Conservation (phyloP, 768 basidiomycete species). For the Collybia nuda region DNA sequence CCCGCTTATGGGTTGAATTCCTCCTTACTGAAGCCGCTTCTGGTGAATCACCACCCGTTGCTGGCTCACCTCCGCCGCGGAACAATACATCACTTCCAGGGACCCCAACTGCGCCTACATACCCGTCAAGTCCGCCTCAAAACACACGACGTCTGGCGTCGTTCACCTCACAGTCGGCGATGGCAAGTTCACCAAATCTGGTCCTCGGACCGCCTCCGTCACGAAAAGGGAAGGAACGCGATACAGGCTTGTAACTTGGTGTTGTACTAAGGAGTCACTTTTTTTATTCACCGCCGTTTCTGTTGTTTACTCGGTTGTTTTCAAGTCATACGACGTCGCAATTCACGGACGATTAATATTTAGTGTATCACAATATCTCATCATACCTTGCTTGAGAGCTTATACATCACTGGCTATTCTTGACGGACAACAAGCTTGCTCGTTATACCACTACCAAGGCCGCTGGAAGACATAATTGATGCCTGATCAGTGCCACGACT, state of each 20-base stretch:
- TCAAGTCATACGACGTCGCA: no score
- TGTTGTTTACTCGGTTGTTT: no score
- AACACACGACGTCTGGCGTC: conserved; percentile 29
- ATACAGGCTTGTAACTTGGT: conserved; percentile 1
- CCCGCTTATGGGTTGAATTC: conserved; percentile 97
- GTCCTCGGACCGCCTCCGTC: conserved; percentile 13
- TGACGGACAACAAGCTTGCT: no score
- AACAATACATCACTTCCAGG: conserved; percentile 31
- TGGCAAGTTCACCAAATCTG: conserved; percentile 36
- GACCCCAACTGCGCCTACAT: conserved; percentile 23
- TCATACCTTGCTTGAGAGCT: no score
- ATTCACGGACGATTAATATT: no score
- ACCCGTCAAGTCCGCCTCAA: conserved; percentile 14
- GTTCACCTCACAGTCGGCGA: conserved; percentile 20
- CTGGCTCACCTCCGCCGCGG: conserved; percentile 21
- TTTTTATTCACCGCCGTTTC: no score
- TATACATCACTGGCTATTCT: no score
- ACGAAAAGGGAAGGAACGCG: conserved; percentile 30
- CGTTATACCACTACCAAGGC: no score
- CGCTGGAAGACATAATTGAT: no score
- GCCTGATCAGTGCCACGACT: no score
- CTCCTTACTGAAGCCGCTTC: conserved; percentile 85
- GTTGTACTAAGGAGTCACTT: no score
- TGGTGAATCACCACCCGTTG: conserved; percentile 30
- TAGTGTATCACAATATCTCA: no score